Base-by-base conservation (phyloP, 2,329 filamentous ascomycete species). In the Elsinoe batatas region DNA sequence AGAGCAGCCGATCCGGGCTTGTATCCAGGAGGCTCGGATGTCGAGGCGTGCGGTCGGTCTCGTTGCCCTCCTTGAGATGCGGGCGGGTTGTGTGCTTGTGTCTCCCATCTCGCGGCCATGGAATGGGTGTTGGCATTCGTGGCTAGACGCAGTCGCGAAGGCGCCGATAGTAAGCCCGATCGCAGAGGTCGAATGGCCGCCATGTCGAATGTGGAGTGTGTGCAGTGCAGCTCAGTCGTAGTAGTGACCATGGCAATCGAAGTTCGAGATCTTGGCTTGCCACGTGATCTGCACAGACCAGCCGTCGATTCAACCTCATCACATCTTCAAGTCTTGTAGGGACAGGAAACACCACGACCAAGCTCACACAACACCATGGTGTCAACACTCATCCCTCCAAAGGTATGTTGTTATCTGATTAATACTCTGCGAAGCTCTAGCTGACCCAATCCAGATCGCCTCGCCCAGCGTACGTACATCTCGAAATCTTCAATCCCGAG, bases 331-430 rank as follows among this genome's bases (percentile, higher is more conserved):
- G 47, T 40, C 51, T 57, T 54, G 56, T 26, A 30, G 15, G 30
- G 15, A 12, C 42, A 59, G 59, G 44, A 53, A 50, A 47, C 55
- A 49, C 35, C 43, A 59, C 58, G 59, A 58, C 37, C 46, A 55
- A 43, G 57, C 58, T 54, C 47, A 56, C 44, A 60, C 54, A 62
- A 64, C 67, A 62, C 54, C 60, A 70, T 70, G 68, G 68, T 70
- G 56, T 97, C 93, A 72, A 95, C 94, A 80, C 86, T 98, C 75
- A 96, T 98, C 69, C 94, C 94, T 67, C 93, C 94, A 71, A 98
- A 98, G 90, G 91, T 95, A 79, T 66, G 79, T 65, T 12, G 2
- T 5, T 17, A 50, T 17, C 3, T 5, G 11, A n/a, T 35, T n/a
- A 7, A n/a, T 36, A 5, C 8, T 33, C 17, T 11, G 51, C n/a